Base-by-base conservation (phyloP, 2,329 filamentous ascomycete species). In the Apiospora kogelbergensis region DNA sequence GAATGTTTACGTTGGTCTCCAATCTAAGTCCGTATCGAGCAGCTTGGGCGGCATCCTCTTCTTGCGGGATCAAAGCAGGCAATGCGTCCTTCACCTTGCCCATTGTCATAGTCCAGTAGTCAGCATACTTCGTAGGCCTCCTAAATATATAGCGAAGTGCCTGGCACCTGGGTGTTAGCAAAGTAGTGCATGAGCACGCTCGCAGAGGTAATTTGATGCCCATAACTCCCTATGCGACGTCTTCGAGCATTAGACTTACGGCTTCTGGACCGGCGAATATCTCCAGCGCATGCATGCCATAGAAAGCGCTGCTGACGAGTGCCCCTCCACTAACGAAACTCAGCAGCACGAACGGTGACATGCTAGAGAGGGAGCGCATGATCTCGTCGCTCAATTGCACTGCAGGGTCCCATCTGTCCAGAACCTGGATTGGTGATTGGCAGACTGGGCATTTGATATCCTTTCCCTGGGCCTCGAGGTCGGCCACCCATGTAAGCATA, bases 401-500 rank as follows among this genome's bases (percentile, higher is more conserved):
- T 26, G 96, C 80, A 26, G 88, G 83, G 76, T 95, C 94, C 75
- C 86, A 88, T 17, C 93, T 92, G 65, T 95, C 90, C 66, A 91
- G 88, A 37, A 98, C 84, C 67, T 88, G 83, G 75, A 98, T 97
- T 73, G 89, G 87, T 1, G 90, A 87, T 79, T 97, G 96, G 86
- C 96, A 99, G 71, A 97, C 93, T 2, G 95, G 95, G 78, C 96
- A 99, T 67, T 88, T 83, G 72, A 98, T 89, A 71, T 90, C 90
- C 68, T 89, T 88, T 78, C 84, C 78, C 77, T 87, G 80, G 26
- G 87, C 84, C 81, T 98, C 94, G 77, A 94, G 89, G 77, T 97
- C 94, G n/a, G 93, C 91, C 22, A 98, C 91, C 95, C 95, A 99
- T 75, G 94, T 92, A 46, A 98, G 85, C 73, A 98, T 86, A 57